Base-by-base conservation (phyloP, 306 rosid species). In the Gillenia trifoliata region DNA sequence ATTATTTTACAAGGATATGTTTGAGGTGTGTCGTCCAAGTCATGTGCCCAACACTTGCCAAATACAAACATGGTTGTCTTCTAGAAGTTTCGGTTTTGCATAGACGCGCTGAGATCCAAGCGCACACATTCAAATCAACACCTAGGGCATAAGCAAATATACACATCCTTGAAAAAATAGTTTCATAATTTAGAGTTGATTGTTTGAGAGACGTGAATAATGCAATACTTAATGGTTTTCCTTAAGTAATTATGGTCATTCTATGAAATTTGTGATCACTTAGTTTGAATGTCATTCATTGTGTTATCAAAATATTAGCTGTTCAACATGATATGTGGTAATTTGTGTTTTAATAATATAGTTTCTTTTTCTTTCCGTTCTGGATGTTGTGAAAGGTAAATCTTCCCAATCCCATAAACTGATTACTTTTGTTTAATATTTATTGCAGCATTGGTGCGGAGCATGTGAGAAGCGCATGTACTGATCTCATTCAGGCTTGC, bases 361-460 rank as follows among this genome's bases (percentile, higher is more conserved):
- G 30, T 66, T 20, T 36, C 17, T 9, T 38, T 34, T n/a, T 8
- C 12, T 38, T 19, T 20, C 36, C 2, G 36, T 8, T 33, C n/a
- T n/a, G n/a, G 12, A 11, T 19, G 29, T 30, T 40, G 31, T 52
- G 17, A 20, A 16, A 50, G 34, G 38, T 70, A 11, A 47, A 28
- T 65, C 60, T 49, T 71, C 64, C 22, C 56, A 38, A 47, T 41
- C 25, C 77, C 62, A 36, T 61, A 67, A 71, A 68, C 49, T 61
- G 23, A 30, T 43, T 74, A 77, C 80, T 68, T 55, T 60, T 68
- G 34, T 63, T 40, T 70, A 22, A 12, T 45, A 5, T 57, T 77
- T 59, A 20, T 82, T 69, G 47, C 88, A 91, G 96, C 64, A 79
- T 91, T 55, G 92, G 96, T 62, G 90, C 88, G 1, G 82, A 81